These are phyloP conservation scores for Plantago ovata DNA, from an alignment of 257 asterid species.

Conservation along the genomic window DNA sequence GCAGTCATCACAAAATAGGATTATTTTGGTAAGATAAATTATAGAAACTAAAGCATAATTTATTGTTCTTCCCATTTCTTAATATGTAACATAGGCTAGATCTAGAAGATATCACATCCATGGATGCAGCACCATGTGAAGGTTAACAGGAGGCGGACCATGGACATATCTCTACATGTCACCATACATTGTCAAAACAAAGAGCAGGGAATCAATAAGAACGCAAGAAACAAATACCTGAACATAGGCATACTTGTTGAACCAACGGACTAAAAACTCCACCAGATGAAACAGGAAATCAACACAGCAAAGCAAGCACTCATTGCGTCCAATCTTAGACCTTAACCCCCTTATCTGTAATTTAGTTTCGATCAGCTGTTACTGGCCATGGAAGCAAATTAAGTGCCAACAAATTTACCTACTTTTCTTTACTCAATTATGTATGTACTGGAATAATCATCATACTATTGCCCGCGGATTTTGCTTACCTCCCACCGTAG, in stretches of 20 bases:
- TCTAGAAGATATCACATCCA: neutral
- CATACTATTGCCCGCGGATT: constrained; percentile 4
- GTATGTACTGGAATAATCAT: constrained; percentile 12
- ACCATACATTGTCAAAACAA: neutral
- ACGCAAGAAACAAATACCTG: constrained; percentile 48
- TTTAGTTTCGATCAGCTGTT: constrained; percentile 16
- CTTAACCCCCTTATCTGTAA: constrained; percentile 93
- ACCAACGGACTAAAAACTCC: constrained; percentile 93
- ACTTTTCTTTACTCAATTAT: neutral
- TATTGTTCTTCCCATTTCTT: too few species aligned
- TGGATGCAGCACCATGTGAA: neutral
- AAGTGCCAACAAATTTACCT: neutral
- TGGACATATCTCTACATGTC: neutral
- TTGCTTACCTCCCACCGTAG: constrained; percentile 87
- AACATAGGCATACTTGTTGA: constrained; percentile 96
- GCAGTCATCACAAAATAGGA: too few species aligned
- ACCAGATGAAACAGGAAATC: constrained; percentile 91
- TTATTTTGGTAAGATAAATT: too few species aligned
- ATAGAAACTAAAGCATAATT: too few species aligned
- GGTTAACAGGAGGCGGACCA: too few species aligned
- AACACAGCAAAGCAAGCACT: constrained; percentile 94
- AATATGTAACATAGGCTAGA: neutral
- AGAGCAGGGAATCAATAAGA: neutral
- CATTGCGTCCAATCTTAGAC: constrained; percentile 92
- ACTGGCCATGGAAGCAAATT: neutral